Evolutionary conservation across 805 yeast genomes (phyloP), one percentile per base, ranked within the genome.

Genomic region (Saitoella complicata): DNA sequence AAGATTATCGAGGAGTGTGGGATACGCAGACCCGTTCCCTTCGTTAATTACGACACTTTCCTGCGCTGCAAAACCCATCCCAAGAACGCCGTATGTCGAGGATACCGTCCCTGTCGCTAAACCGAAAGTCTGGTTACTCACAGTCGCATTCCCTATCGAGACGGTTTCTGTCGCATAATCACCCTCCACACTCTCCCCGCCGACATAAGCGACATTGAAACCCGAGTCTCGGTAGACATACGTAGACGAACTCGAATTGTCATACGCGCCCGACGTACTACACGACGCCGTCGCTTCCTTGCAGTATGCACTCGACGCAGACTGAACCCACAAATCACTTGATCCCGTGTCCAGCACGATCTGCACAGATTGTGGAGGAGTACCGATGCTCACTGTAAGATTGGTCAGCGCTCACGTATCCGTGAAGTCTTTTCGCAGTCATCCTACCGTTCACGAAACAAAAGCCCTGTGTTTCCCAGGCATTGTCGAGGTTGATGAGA

Each of bases 301-400:
- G 38, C 52, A 49, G 9, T 32, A 42, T 31, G 34, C 37, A 36
- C 45, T 43, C 10, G 4, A 12, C 9, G 35, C 31, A 11, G 44
- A 29, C 11, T 45, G 51, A 33, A 78, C 72, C 84, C 85, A 80
- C 39, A 79, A 56, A 55, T 81, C 88, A 1, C 79, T 68, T 0
- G 85, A 77, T 1, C 86, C 87, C 1, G 88, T 79, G 56, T 81
- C 91, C 11, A 81, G 58, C 39, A 74, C 58, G 6, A 78, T 74
- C 5, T 61, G 61, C 3, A 79, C 64, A 2, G 61, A 54, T 51
- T 79, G 79, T 1, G 61, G 52, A 2, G 75, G 69, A 0, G 82
- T 70, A 5, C 91, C 91, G 5, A 81, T 21, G 21, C 21, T 21
- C 21, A 21, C 21, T 21, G 21, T 21, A 21, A 21, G 21, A 21